These are phyloP conservation scores for Podaxis carcinomalis DNA, from an alignment of 768 basidiomycete species.

Conservation along the genomic window DNA sequence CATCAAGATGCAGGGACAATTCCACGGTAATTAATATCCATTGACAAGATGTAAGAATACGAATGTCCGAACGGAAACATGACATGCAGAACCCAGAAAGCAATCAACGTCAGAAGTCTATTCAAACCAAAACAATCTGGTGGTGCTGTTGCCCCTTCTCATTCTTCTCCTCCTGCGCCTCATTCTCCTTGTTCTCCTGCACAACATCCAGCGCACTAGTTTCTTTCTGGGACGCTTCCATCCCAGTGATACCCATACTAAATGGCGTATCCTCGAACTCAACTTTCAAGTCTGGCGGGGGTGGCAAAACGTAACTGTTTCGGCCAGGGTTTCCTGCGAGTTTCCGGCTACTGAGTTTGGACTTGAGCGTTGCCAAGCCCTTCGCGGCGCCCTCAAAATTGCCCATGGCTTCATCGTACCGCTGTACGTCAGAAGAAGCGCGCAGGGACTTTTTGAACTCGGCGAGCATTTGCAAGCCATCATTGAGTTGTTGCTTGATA, in stretches of 20 bases:
- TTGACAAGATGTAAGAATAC: neutral
- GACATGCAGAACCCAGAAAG: neutral
- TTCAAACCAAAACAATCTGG: neutral
- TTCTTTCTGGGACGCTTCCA: constrained; percentile 10
- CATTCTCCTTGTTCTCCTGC: constrained; percentile 9
- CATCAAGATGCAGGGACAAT: too few relatives aligned
- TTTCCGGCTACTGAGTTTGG: constrained; percentile 7
- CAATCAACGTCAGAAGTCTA: neutral
- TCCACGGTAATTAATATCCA: neutral
- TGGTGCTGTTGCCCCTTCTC: neutral
- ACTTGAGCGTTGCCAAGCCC: constrained; percentile 7
- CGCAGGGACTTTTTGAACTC: constrained; percentile 10
- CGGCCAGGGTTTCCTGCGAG: neutral
- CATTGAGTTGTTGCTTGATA: constrained; percentile 10
- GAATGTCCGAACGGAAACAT: neutral
- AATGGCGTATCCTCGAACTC: constrained; percentile 10
- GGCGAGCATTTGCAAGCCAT: constrained; percentile 4
- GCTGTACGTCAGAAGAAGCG: constrained; percentile 6
- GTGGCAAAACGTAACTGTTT: constrained; percentile 6
- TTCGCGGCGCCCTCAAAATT: constrained; percentile 7
- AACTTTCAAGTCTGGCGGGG: constrained; percentile 7
- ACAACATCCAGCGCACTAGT: constrained; percentile 4
- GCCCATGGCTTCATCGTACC: constrained; percentile 6
- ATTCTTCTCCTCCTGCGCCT: constrained; percentile 2
- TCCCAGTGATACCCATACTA: constrained; percentile 7